Base-by-base conservation (phyloP, 2,329 filamentous ascomycete genomes). In the Leptodontidium sp. region DNA sequence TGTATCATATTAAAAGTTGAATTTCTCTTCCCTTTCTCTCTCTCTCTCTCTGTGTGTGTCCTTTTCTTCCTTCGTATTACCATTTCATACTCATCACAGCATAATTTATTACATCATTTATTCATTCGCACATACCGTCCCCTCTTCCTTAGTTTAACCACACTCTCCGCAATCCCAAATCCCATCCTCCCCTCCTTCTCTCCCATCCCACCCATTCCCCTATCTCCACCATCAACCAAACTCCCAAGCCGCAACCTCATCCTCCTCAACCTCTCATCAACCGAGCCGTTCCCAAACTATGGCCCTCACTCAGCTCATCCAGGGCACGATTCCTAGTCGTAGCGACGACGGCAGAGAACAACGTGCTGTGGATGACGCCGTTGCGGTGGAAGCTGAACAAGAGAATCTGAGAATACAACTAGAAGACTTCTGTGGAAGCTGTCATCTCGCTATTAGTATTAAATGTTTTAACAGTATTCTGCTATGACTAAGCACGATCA, bases 261-360 rank as follows among this genome's bases (percentile, higher is more conserved):
- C 4, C 35, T 32, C 35, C 40, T 24, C 2, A 45, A n/a, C n/a
- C 21, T 43, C 38, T 45, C 24, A 47, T 32, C 38, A 38, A 58
- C 26, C 29, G 65, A 62, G 8, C 17, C 0, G 68, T 52, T 6
- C 69, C 71, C 26, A 68, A 14, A 15, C 53, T 66, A 45, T 67
- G 47, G 5, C 61, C 61, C n/a, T 38, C 40, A 2, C 45, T 24
- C 17, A 68, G 5, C 9, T 24, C 49, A 62, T 71, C 63, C 14
- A 73, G 43, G 6, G 63, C 62, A 1, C n/a, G 7, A 57, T 71
- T 72, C 32, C 71, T 35, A 1, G 70, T 73, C 11, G 66, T 70
- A 17, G 64, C 61, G 1, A 73, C 35, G n/a, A 73, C 69, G 14
- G 70, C 61, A 4, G 72, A 74, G 65, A 74, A 74, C 0, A 59